Conservation (phyloP, 2,329 filamentous ascomycete species). For the Ophiocordyceps camponoti-saundersi region DNA sequence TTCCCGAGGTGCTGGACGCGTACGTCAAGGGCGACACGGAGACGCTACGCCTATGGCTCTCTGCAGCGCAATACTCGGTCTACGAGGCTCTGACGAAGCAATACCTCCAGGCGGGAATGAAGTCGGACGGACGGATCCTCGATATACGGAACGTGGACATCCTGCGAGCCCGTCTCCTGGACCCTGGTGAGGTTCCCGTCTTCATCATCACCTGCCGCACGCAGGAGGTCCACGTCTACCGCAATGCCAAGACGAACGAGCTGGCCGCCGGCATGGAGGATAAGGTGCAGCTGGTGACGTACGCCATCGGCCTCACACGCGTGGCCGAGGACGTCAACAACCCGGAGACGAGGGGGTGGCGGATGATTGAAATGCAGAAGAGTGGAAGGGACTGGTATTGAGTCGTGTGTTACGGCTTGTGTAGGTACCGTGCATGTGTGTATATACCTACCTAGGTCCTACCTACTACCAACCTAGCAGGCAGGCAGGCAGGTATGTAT, state of each 20-base stretch:
- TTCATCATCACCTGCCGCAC: conserved; percentile 95
- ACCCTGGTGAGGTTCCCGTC: conserved; percentile 77
- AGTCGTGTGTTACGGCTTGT: conserved; percentile 3
- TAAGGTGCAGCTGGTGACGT: conserved; percentile 94
- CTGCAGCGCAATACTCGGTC: conserved; percentile 87
- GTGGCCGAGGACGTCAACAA: conserved; percentile 93
- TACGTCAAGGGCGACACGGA: conserved; percentile 94
- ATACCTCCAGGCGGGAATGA: conserved; percentile 82
- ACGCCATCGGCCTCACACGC: conserved; percentile 89
- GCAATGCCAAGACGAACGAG: conserved; percentile 75
- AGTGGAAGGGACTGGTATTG: conserved; percentile 73
- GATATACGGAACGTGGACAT: conserved; percentile 94
- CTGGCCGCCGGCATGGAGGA: conserved; percentile 97
- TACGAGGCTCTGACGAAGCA: conserved; percentile 96
- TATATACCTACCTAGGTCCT: no score
- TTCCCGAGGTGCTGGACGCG: conserved; percentile 91
- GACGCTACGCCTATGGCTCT: conserved; percentile 87
- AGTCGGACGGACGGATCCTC: conserved; percentile 85
- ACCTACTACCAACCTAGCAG: no score
- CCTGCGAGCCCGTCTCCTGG: conserved; percentile 60
- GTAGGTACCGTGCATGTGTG: no score
- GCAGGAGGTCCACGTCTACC: conserved; percentile 94
- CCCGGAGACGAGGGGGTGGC: conserved; percentile 90
- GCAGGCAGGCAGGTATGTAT: no score
- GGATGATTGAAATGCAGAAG: conserved; percentile 97